phyloP scores from a whole-genome alignment of 2,329 filamentous ascomycete species.

The Fusarium sulawesiense region DNA sequence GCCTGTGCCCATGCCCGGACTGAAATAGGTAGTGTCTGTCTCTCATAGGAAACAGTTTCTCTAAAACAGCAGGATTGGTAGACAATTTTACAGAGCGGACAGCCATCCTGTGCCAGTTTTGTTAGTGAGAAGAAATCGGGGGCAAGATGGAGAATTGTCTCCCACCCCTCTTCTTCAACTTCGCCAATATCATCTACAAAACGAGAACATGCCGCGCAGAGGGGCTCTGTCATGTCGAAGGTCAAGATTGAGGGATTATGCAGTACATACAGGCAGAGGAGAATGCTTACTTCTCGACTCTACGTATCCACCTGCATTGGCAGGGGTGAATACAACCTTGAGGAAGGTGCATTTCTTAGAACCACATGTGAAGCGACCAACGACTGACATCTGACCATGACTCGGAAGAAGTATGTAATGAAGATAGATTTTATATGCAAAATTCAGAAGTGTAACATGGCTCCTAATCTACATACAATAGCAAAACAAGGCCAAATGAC shows the following conservation, averaged over 20 bases:
- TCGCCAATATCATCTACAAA: not conserved
- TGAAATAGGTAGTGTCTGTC: not conserved
- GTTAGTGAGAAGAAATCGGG: not conserved
- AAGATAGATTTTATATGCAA: not conserved
- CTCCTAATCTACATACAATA: slow-evolving; percentile 43
- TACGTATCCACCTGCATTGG: not conserved
- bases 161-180: not conserved
- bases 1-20: not conserved
- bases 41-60: not conserved
- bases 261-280: not conserved
- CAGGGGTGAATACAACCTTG: not conserved
- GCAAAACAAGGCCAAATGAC: slow-evolving; percentile 23
- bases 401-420: not conserved
- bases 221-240: not conserved
- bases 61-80: not conserved
- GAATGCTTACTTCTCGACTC: not conserved
- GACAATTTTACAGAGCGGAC: not conserved
- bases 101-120: not conserved
- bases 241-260: not conserved
- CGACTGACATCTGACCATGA: not conserved
- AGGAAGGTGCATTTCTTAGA: not conserved
- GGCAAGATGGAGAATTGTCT: not conserved
- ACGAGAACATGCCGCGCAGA: slow-evolving; percentile 5
- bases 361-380: not conserved
- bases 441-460: not conserved